Conservation (phyloP, 2,329 filamentous ascomycete genomes). For the Clarireedia homoeocarpa region DNA sequence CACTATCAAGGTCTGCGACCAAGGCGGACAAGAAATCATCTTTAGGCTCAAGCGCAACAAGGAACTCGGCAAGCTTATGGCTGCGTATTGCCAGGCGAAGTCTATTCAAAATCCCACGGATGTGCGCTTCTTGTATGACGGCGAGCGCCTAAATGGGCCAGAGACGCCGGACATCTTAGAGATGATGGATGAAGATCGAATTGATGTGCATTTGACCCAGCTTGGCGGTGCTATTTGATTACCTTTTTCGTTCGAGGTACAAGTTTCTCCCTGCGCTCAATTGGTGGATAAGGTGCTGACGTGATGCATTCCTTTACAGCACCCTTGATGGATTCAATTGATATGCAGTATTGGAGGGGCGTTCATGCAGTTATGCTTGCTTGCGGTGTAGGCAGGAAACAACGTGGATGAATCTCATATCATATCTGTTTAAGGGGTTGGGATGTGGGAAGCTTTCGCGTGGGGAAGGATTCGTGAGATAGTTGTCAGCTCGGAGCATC, state of each 20-base stretch:
- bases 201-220: background rate
- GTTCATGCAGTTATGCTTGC: background rate
- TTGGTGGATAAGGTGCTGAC: background rate
- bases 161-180: background rate
- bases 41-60: constrained; percentile 5
- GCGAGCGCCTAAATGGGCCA: background rate
- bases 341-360: background rate
- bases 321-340: background rate
- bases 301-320: background rate
- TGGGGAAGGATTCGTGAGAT: too few relatives aligned
- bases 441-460: too few relatives aligned
- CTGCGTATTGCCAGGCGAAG: background rate
- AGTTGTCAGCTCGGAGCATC: too few relatives aligned
- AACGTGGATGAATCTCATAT: too few relatives aligned
- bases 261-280: background rate
- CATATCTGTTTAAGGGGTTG: too few relatives aligned
- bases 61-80: background rate
- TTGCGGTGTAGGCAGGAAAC: background rate
- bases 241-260: background rate
- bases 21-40: background rate
- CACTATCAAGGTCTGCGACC: background rate
- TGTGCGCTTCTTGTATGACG: constrained; percentile 1
- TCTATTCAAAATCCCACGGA: background rate
- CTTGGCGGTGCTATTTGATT: background rate
- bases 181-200: background rate